Evolutionary conservation across 441 rosid genomes (phyloP), one percentile per base, ranked within the genome.

Genomic region (Adansonia grandidieri): DNA sequence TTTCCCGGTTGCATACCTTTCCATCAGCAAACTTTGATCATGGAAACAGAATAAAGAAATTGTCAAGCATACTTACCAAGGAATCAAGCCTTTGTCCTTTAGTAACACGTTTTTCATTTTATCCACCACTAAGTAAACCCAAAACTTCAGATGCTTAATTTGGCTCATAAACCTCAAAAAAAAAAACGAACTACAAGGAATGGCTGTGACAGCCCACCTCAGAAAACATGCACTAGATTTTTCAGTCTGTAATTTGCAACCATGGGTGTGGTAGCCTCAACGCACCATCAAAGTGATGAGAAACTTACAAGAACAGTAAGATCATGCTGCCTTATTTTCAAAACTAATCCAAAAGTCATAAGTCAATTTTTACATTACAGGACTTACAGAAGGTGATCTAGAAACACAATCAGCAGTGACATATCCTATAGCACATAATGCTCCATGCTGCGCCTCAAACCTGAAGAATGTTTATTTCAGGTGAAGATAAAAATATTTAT

Each of bases 381-480:
- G 82, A 93, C 97, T 89, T 88, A 96, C 99, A 76, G 89, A 61
- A 69, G 92, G 87, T 4, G 77, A 80, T 82, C 85, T 87, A 48
- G 88, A 82, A 69, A 90, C 77, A 78, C 88, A 88, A 82, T 92
- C 95, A 24, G 99, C 97, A 66, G 92, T 83, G 66, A 91, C 86
- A 84, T 88, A 94, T 87, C 99, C 99, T 69, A 88, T 74, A 48
- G 97, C 93, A 79, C 92, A 93, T 82, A 96, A 77, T 22, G 88
- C 87, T 78, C 99, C 99, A 82, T 96, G 91, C n/a, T 85, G 87
- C 60, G 75, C 86, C 87, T 96, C 99, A 81, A 90, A 96, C 91
- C 99, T 96, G 88, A 77, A 73, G 71, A 77, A 78, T 28, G 47
- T 61, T 67, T 54, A 68, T 78, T 71, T 75, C 71, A 76, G 61